Evolutionary conservation across 495 filamentous ascomycete genomes (phyloP).

Genomic region (Neurospora cerealis): DNA sequence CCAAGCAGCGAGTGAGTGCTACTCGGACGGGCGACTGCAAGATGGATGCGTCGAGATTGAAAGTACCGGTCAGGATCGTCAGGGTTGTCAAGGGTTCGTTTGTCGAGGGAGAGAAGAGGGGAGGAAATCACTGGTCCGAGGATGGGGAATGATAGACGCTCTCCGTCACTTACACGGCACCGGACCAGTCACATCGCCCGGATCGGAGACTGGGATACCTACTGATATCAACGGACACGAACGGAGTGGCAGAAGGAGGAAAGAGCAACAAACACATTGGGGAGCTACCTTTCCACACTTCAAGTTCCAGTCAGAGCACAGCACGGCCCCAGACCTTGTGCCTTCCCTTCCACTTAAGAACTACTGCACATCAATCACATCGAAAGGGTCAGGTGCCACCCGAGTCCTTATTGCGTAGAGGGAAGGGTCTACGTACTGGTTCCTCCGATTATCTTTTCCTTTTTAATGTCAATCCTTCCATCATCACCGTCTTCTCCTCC

Average conservation of each 20-base stretch:
- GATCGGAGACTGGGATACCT: not conserved
- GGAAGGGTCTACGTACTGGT: not conserved
- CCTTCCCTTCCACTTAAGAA: not conserved
- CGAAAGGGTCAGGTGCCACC: not conserved
- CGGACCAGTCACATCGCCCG: not conserved
- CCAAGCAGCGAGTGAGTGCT: not conserved
- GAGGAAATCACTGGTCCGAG: not conserved
- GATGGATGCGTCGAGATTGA: not conserved
- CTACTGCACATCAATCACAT: not conserved
- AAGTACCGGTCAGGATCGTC: not conserved
- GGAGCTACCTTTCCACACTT: not conserved
- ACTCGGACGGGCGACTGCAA: not conserved
- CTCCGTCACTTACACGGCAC: not conserved
- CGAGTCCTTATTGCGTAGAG: not conserved
- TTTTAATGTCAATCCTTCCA: not conserved
- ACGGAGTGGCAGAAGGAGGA: not conserved
- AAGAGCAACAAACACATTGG: not conserved
- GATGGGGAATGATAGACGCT: not conserved
- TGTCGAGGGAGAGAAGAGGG: not conserved
- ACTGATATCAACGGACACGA: not conserved
- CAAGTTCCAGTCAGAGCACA: not conserved
- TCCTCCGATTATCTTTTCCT: not conserved
- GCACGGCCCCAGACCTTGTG: not conserved
- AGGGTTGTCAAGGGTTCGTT: not conserved
- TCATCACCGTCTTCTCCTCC: not conserved